A percentile compares a stretch with the other conserved stretches of the same genome.
Evolutionary conservation across 1,139 yeast genomes (phyloP).

Genomic region (Citeromyces hawaiiensis): DNA sequence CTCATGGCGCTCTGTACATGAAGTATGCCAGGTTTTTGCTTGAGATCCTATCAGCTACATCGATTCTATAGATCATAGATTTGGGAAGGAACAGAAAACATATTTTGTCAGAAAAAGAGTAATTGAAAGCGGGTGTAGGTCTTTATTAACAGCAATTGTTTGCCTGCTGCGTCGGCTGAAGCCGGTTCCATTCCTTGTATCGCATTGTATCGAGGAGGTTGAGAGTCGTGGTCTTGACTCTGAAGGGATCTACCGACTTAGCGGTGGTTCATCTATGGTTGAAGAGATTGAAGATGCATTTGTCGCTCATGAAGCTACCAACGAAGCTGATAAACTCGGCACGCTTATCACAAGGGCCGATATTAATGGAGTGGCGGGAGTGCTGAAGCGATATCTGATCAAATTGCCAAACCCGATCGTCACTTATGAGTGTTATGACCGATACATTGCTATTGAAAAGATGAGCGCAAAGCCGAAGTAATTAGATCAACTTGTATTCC

Average conservation of each 20-base stretch:
- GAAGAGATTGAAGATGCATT: constrained; percentile 39
- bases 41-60: no score
- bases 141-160: no score
- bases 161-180: no score
- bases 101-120: no score
- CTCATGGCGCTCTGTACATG: no score
- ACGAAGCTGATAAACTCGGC: constrained; percentile 25
- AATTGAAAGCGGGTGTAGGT: no score
- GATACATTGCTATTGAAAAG: constrained; percentile 37
- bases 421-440: constrained; percentile 55
- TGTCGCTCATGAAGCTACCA: constrained; percentile 13
- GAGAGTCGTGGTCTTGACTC: constrained; percentile 57
- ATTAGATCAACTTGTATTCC: constrained; percentile 23
- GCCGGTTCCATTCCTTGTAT: constrained; percentile 62
- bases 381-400: constrained; percentile 75
- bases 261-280: constrained; percentile 77
- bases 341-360: constrained; percentile 47
- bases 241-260: constrained; percentile 86
- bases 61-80: no score
- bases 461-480: constrained; percentile 19
- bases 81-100: no score
- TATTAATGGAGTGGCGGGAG: constrained; percentile 77
- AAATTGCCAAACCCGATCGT: constrained; percentile 79
- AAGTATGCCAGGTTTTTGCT: no score
- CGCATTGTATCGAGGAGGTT: constrained; percentile 66